A percentile compares a stretch with the other conserved stretches of the same genome.
Evolutionary conservation across 2,329 filamentous ascomycete genomes (phyloP).

Genomic region (Exophiala sp.): DNA sequence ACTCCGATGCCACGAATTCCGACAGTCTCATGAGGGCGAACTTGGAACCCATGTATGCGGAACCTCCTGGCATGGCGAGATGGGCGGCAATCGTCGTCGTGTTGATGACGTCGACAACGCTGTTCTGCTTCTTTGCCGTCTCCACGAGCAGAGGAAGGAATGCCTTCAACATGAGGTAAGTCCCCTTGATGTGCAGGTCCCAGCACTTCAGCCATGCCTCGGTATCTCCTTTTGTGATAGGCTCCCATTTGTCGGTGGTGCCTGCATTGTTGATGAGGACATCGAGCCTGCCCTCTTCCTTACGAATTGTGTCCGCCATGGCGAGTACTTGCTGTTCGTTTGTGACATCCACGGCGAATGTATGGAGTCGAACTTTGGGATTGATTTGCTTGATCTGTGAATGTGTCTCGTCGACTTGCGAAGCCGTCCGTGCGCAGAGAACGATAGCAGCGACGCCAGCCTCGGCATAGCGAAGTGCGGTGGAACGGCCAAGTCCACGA

Average conservation of each 20-base stretch:
- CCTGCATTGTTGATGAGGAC: neutral
- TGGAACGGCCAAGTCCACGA: slow-evolving; percentile 53
- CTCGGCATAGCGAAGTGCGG: slow-evolving; percentile 64
- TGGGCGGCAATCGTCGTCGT: neutral
- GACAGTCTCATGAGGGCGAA: neutral
- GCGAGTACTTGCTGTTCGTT: neutral
- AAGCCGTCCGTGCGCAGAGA: slow-evolving; percentile 30
- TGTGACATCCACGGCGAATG: neutral
- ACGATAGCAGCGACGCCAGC: slow-evolving; percentile 68
- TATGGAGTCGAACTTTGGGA: neutral
- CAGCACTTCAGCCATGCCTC: neutral
- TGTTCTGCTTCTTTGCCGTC: neutral
- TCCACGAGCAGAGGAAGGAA: neutral
- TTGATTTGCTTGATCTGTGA: neutral
- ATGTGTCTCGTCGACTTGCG: neutral
- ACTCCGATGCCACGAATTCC: neutral
- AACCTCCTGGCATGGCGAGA: neutral
- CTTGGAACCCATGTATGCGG: neutral
- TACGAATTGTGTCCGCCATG: neutral
- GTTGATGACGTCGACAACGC: neutral
- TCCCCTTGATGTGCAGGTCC: neutral
- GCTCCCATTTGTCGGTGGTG: no score
- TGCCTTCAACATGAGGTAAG: neutral
- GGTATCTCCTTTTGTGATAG: neutral
- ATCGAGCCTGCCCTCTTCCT: neutral